Conservation (phyloP, 192 early-diverging fungal species). For the Mortierella alpina region DNA sequence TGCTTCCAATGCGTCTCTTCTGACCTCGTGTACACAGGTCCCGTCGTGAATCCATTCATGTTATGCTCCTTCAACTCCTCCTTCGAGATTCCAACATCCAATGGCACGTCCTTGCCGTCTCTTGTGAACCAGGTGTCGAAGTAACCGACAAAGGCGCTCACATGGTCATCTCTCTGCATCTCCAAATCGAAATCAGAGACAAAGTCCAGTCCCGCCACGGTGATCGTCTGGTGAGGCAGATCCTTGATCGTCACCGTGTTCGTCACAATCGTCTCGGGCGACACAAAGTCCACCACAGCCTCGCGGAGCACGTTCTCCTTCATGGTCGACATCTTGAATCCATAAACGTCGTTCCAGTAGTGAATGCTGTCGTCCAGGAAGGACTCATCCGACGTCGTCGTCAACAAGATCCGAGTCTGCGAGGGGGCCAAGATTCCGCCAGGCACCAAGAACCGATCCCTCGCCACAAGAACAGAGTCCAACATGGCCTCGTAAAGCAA, state of each 20-base stretch:
- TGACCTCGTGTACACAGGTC: conserved; percentile 83
- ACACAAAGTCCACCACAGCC: conserved; percentile 96
- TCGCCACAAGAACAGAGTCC: conserved; percentile 97
- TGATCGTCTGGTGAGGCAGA: conserved; percentile 87
- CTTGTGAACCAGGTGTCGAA: conserved; percentile 97
- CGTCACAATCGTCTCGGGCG: conserved; percentile 85
- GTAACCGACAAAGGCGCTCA: conserved; percentile 95
- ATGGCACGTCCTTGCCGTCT: conserved; percentile 86
- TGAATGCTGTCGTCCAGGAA: conserved; percentile 77
- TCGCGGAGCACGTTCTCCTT: conserved; percentile 87
- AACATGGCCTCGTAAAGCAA: conserved; percentile 99
- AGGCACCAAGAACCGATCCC: conserved; percentile 86
- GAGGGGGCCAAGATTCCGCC: conserved; percentile 76
- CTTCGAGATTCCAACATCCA: conserved; percentile 54
- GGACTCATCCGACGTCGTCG: conserved; percentile 94
- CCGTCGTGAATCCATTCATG: conserved; percentile 62
- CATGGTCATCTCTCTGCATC: conserved; percentile 83
- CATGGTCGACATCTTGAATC: conserved; percentile 96
- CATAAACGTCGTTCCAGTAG: conserved; percentile 57
- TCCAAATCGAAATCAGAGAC: conserved; percentile 83
- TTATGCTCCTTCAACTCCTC: conserved; percentile 28
- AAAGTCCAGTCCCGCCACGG: conserved; percentile 89
- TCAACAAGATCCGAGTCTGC: conserved; percentile 62
- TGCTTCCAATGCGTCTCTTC: conserved; percentile 99
- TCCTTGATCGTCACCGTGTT: conserved; percentile 79